A percentile compares a stretch with the other conserved stretches of the same genome.
phyloP scores from a whole-genome alignment of 345 rosid genomes.

The Microthlaspi erraticum region DNA sequence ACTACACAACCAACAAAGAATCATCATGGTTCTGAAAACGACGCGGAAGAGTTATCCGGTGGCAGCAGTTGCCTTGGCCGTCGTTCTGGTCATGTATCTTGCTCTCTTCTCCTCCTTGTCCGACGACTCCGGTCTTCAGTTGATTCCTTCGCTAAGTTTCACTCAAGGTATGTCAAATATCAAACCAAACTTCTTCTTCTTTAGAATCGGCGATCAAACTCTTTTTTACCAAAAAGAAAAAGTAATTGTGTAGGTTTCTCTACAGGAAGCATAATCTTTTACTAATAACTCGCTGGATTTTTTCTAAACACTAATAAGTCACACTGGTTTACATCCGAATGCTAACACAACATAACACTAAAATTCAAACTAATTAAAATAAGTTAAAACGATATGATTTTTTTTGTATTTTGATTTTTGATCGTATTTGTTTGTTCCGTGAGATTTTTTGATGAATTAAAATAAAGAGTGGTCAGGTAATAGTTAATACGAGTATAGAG shows the following conservation, averaged over 20 bases:
- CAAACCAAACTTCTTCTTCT: not conserved
- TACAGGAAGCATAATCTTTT: too few species aligned
- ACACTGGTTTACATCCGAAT: not conserved
- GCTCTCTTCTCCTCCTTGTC: conserved; percentile 8
- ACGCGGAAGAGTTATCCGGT: not conserved
- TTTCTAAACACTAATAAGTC: too few species aligned
- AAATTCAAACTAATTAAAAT: conserved; percentile 8
- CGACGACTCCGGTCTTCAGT: conserved; percentile 9
- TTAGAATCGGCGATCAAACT: too few species aligned
- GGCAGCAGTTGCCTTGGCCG: conserved; percentile 19
- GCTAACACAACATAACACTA: too few species aligned
- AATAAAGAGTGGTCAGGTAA: too few species aligned
- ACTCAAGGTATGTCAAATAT: conserved; percentile 35
- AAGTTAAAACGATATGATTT: not conserved
- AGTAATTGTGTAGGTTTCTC: too few species aligned
- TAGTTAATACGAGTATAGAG: not conserved
- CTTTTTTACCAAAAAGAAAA: too few species aligned
- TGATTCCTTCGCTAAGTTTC: conserved; percentile 3
- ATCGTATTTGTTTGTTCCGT: not conserved
- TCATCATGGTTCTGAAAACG: conserved; percentile 24
- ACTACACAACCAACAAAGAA: not conserved
- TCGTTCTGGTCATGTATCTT: conserved; percentile 24
- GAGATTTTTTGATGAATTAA: not conserved
- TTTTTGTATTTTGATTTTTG: not conserved
- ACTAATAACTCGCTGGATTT: too few species aligned